Base-by-base conservation (phyloP, 2,329 filamentous ascomycete genomes). In the Diaporthe citriasiana region DNA sequence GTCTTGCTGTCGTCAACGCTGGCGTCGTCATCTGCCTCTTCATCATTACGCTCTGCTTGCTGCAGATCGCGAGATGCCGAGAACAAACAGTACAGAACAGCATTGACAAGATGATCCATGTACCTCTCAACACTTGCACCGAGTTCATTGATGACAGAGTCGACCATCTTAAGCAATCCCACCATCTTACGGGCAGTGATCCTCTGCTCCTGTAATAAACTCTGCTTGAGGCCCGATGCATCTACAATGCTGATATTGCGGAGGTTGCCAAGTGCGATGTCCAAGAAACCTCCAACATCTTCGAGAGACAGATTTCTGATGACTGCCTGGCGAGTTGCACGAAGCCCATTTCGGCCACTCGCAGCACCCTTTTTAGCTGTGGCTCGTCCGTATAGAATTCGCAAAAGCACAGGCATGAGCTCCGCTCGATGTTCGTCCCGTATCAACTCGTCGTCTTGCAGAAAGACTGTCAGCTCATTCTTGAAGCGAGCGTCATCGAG, bases 401-500 rank as follows among this genome's bases (percentile, higher is more conserved):
- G 90, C 45, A 99, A 89, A 35, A 99, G 87, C 7, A 99, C 90
- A 1, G 97, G 96, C 88, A 98, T 94, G 47, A 98, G 83, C 59
- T 91, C 89, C 4, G 85, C 79, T 12, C 93, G 91, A 80, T 99
- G 95, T 68, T 93, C 90, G 9, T 91, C 85, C 77, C 92, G 91
- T 77, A 98, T 93, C 71, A 92, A 84, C 73, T 91, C 91, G 25
- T 94, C 92, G 22, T 93, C 90, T 79, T 95, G 93, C 70, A 99
- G 89, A 77, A 99, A 93, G 6, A 97, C 91, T 0, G 95, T 93
- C n/a, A 99, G 88, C 81, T 98, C 96, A 79, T 98, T 97, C 80
- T 95, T 94, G 84, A 98, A 98, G 65, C 94, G 90, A 33, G 94
- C 92, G 76, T 98, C 97, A 77, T 99, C 97, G 12, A 98, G 89